A percentile compares a stretch with the other conserved stretches of the same genome.
Conservation (phyloP, 495 filamentous ascomycete species). For the Neurospora sp. region DNA sequence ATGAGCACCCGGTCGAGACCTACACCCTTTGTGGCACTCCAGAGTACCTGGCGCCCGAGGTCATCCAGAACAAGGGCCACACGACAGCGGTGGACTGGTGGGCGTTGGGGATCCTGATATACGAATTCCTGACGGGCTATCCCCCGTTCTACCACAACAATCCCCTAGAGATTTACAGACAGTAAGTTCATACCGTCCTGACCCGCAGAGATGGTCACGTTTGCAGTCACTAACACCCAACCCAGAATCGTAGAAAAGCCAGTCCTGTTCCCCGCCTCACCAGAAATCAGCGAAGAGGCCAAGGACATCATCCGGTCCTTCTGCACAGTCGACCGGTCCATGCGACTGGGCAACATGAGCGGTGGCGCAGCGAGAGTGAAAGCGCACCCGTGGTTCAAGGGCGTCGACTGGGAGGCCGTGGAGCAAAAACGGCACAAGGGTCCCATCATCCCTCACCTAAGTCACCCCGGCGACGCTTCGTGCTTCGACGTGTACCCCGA, state of each 20-base stretch:
- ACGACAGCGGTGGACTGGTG: slow-evolving; percentile 98
- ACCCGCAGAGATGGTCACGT: background rate
- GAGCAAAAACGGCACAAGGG: slow-evolving; percentile 60
- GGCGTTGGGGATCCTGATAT: slow-evolving; percentile 92
- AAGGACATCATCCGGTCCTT: slow-evolving; percentile 76
- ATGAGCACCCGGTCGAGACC: slow-evolving; percentile 57
- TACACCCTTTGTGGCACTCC: slow-evolving; percentile 96
- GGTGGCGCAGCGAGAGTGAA: slow-evolving; percentile 78
- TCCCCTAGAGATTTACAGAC: slow-evolving; percentile 93
- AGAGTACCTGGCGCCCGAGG: slow-evolving; percentile 93
- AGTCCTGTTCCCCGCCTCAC: slow-evolving; percentile 54
- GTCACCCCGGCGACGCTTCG: slow-evolving; percentile 70
- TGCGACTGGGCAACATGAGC: slow-evolving; percentile 77
- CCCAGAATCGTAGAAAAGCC: slow-evolving; percentile 63
- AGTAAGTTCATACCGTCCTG: slow-evolving; percentile 35
- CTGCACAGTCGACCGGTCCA: slow-evolving; percentile 81
- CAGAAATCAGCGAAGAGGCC: slow-evolving; percentile 58
- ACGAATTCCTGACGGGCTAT: slow-evolving; percentile 91
- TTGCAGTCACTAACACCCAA: slow-evolving; percentile 1
- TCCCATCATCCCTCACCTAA: slow-evolving; percentile 76
- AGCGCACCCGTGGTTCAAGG: slow-evolving; percentile 74
- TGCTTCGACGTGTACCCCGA: slow-evolving; percentile 84
- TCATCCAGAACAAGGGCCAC: slow-evolving; percentile 91
- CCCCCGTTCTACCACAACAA: slow-evolving; percentile 97
- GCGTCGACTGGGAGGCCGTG: slow-evolving; percentile 78